These are phyloP conservation scores for carrot (Daucus carota) DNA, from an alignment of 129 eudicot species.

Conservation along the genomic window DH1_v3.0 NC_030386.2:30328001-30328500, in stretches of 20 bases:
- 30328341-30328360: not conserved
- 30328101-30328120: no score
- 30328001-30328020: no score
- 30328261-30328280: not conserved
- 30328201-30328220: not conserved
- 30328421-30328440: not conserved
- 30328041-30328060: not conserved
- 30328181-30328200: not conserved
- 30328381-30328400: not conserved
- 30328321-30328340: not conserved
- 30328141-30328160: not conserved
- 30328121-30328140: no score
- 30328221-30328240: not conserved
- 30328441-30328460: not conserved
- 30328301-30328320: not conserved
- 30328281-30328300: not conserved
- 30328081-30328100: no score
- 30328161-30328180: not conserved
- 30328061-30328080: no score
- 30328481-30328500: not conserved
- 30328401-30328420: not conserved
- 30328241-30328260: not conserved
- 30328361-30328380: no score
- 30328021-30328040: no score
- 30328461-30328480: not conserved